Evolutionary conservation across 345 rosid genomes (phyloP).

Genomic region (Brassica nigra): DNA sequence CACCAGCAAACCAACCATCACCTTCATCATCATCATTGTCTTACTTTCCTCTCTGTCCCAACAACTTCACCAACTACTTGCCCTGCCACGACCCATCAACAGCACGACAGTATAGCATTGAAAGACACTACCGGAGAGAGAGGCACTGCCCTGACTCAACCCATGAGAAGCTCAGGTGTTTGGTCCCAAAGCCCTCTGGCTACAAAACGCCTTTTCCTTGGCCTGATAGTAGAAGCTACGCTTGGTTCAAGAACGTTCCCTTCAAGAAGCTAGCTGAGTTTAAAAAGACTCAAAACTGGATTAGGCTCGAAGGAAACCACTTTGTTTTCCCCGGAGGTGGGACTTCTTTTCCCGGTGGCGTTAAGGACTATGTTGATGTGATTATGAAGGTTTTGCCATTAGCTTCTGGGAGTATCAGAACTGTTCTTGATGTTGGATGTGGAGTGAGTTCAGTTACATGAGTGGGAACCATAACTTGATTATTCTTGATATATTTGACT

Average conservation of each 20-base stretch:
- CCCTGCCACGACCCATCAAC: slow-evolving; percentile 63
- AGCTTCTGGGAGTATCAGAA: slow-evolving; percentile 59
- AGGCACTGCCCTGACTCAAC: slow-evolving; percentile 58
- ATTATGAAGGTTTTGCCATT: slow-evolving; percentile 51
- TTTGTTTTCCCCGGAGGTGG: slow-evolving; percentile 76
- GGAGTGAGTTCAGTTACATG: slow-evolving; percentile 54
- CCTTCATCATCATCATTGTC: not conserved
- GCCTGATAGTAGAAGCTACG: slow-evolving; percentile 61
- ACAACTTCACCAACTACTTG: slow-evolving; percentile 57
- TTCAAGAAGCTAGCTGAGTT: slow-evolving; percentile 47
- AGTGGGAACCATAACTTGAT: slow-evolving; percentile 3
- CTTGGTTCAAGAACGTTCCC: slow-evolving; percentile 68
- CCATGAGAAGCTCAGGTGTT: slow-evolving; percentile 46
- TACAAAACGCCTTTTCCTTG: slow-evolving; percentile 59
- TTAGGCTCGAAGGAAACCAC: slow-evolving; percentile 51
- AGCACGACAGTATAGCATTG: slow-evolving; percentile 38
- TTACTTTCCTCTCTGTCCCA: slow-evolving; percentile 50
- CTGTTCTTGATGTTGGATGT: slow-evolving; percentile 68
- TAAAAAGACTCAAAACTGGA: slow-evolving; percentile 72
- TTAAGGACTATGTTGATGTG: slow-evolving; percentile 56
- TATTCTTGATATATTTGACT: slow-evolving; percentile 1
- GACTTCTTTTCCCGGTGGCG: slow-evolving; percentile 67
- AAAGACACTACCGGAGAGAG: slow-evolving; percentile 53
- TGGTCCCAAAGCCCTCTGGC: slow-evolving; percentile 61
- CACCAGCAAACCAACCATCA: not conserved